Evolutionary conservation across 495 filamentous ascomycete species (phyloP).

Genomic region (Penicillium antarcticum): DNA sequence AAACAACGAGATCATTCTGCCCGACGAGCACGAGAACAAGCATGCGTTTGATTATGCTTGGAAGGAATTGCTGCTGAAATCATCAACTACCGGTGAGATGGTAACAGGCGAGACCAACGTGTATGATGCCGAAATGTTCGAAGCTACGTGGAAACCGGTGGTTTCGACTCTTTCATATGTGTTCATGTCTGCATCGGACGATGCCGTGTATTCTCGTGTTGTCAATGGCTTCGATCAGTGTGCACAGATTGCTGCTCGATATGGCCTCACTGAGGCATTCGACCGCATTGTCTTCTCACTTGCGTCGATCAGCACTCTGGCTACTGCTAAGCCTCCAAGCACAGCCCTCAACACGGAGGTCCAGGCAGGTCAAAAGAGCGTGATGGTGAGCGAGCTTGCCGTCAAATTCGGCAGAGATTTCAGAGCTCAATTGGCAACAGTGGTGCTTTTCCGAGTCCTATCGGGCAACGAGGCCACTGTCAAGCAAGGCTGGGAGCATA

Average conservation of each 20-base stretch:
- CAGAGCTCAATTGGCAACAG: conserved; percentile 86
- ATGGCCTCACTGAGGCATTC: conserved; percentile 77
- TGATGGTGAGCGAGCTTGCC: conserved; percentile 98
- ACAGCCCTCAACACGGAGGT: conserved; percentile 94
- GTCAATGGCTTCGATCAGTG: conserved; percentile 95
- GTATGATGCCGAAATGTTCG: conserved; percentile 97
- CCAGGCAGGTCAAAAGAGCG: conserved; percentile 83
- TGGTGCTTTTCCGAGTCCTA: conserved; percentile 89
- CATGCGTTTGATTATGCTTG: conserved; percentile 96
- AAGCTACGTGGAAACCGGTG: conserved; percentile 91
- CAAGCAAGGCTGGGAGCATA: conserved; percentile 75
- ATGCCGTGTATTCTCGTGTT: conserved; percentile 91
- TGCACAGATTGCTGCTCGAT: conserved; percentile 85
- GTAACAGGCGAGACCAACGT: conserved; percentile 86
- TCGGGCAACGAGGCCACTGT: conserved; percentile 77
- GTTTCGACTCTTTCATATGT: conserved; percentile 95
- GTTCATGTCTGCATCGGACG: conserved; percentile 97
- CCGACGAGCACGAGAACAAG: conserved; percentile 94
- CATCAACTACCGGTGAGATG: conserved; percentile 68
- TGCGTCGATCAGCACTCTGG: conserved; percentile 83
- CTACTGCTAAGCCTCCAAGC: conserved; percentile 69
- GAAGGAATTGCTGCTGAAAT: conserved; percentile 89
- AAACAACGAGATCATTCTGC: conserved; percentile 90
- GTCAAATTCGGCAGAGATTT: conserved; percentile 96
- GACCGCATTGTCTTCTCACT: conserved; percentile 90